These are phyloP conservation scores for Mariannaea sp. DNA, from an alignment of 2,329 filamentous ascomycete genomes.

Conservation along the genomic window DNA sequence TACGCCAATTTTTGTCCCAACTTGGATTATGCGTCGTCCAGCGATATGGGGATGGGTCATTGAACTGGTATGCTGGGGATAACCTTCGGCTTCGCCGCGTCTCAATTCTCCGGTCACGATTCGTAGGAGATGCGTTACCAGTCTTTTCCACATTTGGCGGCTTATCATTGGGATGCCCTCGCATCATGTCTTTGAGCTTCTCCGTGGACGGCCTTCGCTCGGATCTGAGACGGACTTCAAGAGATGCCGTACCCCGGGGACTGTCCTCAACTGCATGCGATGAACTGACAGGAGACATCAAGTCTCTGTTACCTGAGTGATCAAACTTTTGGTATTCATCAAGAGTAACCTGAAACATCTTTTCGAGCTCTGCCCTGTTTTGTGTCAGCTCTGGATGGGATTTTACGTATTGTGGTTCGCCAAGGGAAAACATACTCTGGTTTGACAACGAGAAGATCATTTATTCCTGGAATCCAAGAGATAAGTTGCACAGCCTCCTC, in stretches of 20 bases:
- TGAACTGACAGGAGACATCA: neutral
- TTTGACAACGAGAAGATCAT: neutral
- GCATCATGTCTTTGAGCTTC: constrained; percentile 39
- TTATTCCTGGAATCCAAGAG: constrained; percentile 20
- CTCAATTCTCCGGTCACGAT: constrained; percentile 23
- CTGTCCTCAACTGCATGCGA: neutral
- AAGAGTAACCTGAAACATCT: constrained; percentile 9
- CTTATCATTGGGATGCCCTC: neutral
- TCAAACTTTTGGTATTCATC: neutral
- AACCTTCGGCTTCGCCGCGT: constrained; percentile 36
- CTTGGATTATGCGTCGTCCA: constrained; percentile 58
- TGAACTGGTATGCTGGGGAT: constrained; percentile 18
- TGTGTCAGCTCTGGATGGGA: constrained; percentile 10
- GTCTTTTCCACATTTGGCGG: neutral
- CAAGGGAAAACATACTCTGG: constrained; percentile 21
- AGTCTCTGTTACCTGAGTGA: neutral
- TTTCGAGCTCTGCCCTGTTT: constrained; percentile 22
- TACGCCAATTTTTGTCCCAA: constrained; percentile 60
- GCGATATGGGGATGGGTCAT: constrained; percentile 27
- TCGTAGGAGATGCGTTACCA: constrained; percentile 1
- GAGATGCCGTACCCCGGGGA: neutral
- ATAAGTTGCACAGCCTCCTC: constrained; percentile 21
- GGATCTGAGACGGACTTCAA: constrained; percentile 17
- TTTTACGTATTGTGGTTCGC: neutral
- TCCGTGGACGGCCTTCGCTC: constrained; percentile 7